These are phyloP conservation scores for Cardamine occulta DNA, from an alignment of 345 rosid genomes.

Conservation along the genomic window DNA sequence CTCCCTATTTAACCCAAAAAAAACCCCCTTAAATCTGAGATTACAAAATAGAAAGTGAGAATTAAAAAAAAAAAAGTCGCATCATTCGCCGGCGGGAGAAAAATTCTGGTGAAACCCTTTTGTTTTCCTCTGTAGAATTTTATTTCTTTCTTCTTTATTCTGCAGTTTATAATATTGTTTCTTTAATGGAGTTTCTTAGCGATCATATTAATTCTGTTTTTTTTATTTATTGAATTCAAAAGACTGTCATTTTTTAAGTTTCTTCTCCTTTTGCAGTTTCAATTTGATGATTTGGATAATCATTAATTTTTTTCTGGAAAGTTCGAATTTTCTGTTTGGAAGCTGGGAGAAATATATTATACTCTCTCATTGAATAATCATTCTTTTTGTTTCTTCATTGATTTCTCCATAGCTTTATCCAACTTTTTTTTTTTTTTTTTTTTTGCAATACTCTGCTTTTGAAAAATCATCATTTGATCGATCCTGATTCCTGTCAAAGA, in stretches of 20 bases:
- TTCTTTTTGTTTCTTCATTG: conserved; percentile 9
- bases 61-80: background rate
- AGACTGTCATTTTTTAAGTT: background rate
- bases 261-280: background rate
- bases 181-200: conserved; percentile 11
- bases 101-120: conserved; percentile 29
- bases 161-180: conserved; percentile 3
- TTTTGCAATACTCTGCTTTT: background rate
- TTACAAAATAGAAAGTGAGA: background rate
- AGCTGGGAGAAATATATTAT: background rate
- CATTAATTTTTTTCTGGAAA: conserved; percentile 16
- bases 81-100: conserved; percentile 18
- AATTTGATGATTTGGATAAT: conserved; percentile 14
- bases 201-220: background rate
- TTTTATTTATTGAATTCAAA: background rate
- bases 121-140: background rate
- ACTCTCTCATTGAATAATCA: conserved; percentile 2
- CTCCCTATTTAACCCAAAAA: background rate
- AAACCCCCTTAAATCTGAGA: conserved; percentile 19
- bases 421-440: background rate
- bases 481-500: background rate
- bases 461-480: background rate
- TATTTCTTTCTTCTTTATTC: background rate
- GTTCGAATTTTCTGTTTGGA: conserved; percentile 10
- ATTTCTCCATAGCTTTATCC: background rate